Evolutionary conservation across 2,329 filamentous ascomycete species (phyloP).

Genomic region (Colletotrichum chlorophyti): DNA sequence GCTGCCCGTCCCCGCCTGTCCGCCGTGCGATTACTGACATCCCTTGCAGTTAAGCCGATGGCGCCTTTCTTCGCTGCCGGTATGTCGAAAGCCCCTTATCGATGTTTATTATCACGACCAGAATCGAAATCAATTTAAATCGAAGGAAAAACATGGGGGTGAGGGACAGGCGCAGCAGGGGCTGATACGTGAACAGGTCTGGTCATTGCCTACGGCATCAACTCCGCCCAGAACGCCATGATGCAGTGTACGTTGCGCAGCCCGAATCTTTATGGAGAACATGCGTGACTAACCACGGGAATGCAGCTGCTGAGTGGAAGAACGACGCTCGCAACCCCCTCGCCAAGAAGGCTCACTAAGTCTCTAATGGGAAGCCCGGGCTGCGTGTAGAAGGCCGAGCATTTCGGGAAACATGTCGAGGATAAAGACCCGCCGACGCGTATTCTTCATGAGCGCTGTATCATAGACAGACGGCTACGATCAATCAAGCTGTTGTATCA

Average conservation of each 20-base stretch:
- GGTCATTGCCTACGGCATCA: constrained; percentile 90
- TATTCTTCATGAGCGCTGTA: constrained; percentile 23
- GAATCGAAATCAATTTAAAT: not conserved
- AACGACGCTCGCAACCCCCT: constrained; percentile 92
- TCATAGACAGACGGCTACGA: constrained; percentile 30
- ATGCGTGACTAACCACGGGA: constrained; percentile 35
- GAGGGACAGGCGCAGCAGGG: not conserved
- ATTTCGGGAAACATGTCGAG: not conserved
- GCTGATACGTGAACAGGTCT: constrained; percentile 61
- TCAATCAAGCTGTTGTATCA: constrained; percentile 25
- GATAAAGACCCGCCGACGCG: constrained; percentile 14
- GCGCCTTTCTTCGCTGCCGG: constrained; percentile 93
- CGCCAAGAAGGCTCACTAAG: constrained; percentile 57
- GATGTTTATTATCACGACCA: not conserved
- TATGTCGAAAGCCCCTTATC: constrained; percentile 58
- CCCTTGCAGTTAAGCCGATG: constrained; percentile 79
- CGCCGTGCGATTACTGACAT: constrained; percentile 27
- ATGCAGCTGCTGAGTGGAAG: constrained; percentile 88
- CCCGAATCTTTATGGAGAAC: constrained; percentile 4
- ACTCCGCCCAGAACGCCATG: constrained; percentile 79
- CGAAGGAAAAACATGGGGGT: not conserved
- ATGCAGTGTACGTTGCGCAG: constrained; percentile 69
- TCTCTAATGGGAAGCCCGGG: constrained; percentile 24
- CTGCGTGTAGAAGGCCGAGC: constrained; percentile 15
- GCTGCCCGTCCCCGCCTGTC: constrained; percentile 25